These are phyloP conservation scores for Anthracocystis setariae DNA, from an alignment of 1,284 basidiomycete species.

Conservation along the genomic window DNA sequence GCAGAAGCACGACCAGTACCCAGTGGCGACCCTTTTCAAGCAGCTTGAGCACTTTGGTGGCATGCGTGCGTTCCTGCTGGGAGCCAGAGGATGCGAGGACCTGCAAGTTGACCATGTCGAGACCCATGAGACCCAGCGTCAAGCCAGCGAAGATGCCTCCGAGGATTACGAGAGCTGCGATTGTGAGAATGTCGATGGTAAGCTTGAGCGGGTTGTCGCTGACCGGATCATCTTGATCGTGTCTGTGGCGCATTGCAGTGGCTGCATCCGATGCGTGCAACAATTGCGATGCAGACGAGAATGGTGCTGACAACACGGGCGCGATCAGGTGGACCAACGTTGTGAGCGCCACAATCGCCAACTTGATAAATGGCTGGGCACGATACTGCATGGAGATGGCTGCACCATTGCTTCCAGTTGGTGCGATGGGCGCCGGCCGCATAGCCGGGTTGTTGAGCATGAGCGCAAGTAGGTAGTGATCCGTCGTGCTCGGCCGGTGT, in stretches of 20 bases:
- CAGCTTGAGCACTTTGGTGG: constrained; percentile 72
- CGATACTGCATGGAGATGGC: constrained; percentile 27
- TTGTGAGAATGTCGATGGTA: constrained; percentile 52
- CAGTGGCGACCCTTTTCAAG: constrained; percentile 87
- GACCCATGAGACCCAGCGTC: constrained; percentile 91
- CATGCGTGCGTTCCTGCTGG: constrained; percentile 71
- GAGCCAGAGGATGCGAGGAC: constrained; percentile 84
- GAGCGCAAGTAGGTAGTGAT: background rate
- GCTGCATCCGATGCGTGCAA: constrained; percentile 2
- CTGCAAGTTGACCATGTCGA: constrained; percentile 89
- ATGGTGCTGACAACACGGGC: constrained; percentile 33
- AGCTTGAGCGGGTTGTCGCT: constrained; percentile 51
- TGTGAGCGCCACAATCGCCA: constrained; percentile 39
- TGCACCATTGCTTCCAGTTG: constrained; percentile 1
- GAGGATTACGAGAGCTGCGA: constrained; percentile 60
- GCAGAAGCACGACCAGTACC: constrained; percentile 84
- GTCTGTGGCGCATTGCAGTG: constrained; percentile 13
- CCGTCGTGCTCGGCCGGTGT: background rate
- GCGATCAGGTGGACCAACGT: constrained; percentile 44
- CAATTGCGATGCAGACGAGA: constrained; percentile 5
- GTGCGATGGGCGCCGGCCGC: constrained; percentile 5
- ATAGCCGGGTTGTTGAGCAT: constrained; percentile 1
- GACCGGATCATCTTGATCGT: constrained; percentile 37
- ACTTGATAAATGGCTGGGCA: constrained; percentile 42
- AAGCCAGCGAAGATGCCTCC: constrained; percentile 73